Percentiles rank a stretch among this genome's conserved stretches.
phyloP scores from a whole-genome alignment of 768 basidiomycete genomes.

The Pulveroboletus sp. region DNA sequence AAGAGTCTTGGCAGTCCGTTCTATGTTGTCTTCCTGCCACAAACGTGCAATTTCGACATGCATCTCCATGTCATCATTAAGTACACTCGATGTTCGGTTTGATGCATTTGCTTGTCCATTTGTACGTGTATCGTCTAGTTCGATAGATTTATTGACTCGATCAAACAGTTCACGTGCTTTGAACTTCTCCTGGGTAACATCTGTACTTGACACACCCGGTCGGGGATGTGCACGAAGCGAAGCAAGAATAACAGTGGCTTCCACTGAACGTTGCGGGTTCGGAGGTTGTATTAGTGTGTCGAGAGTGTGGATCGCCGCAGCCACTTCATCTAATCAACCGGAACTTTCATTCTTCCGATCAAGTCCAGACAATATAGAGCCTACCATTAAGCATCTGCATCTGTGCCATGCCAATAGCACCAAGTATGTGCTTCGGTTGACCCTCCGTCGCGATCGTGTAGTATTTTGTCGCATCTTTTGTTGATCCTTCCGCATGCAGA shows the following conservation, averaged over 20 bases:
- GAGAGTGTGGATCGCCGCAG: constrained; percentile 80
- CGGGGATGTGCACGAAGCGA: constrained; percentile 81
- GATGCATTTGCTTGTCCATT: constrained; percentile 34
- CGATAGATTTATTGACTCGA: constrained; percentile 60
- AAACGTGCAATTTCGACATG: constrained; percentile 86
- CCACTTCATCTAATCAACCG: constrained; percentile 60
- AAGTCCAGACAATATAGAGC: constrained; percentile 5
- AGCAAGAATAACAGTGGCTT: constrained; percentile 86
- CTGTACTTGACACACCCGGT: constrained; percentile 71
- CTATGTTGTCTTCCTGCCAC: constrained; percentile 79
- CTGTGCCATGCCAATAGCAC: constrained; percentile 82
- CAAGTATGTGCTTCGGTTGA: constrained; percentile 69
- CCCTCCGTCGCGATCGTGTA: constrained; percentile 64
- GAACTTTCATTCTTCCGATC: constrained; percentile 1
- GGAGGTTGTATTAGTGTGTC: constrained; percentile 71
- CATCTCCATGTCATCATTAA: constrained; percentile 80
- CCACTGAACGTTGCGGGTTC: constrained; percentile 61
- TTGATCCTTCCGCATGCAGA: constrained; percentile 64
- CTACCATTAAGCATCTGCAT: constrained; percentile 82
- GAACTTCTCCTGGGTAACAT: constrained; percentile 63
- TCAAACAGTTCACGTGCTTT: constrained; percentile 83
- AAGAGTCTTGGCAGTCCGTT: constrained; percentile 68
- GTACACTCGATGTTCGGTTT: constrained; percentile 43
- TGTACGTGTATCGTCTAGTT: constrained; percentile 51
- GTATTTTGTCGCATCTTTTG: constrained; percentile 63